phyloP scores from a whole-genome alignment of 257 asterid genomes.

The Nicotiana obtusifolia region DNA sequence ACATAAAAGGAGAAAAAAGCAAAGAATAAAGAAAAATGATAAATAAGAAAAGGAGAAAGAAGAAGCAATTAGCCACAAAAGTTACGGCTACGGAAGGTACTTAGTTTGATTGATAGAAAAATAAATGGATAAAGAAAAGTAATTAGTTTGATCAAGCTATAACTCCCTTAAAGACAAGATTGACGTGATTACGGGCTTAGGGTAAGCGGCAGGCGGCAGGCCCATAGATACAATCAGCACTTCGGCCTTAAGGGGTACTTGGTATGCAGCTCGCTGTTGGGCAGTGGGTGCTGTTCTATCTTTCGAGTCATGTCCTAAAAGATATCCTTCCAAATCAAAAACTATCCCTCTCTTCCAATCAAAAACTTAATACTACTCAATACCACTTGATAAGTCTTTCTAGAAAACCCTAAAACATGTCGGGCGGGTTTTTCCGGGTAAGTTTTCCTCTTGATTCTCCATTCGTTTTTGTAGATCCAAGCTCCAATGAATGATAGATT shows the following conservation, averaged over 20 bases:
- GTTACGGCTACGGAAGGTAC: too few relatives aligned
- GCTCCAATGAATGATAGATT: neutral
- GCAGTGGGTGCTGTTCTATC: neutral
- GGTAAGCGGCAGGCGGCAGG: neutral
- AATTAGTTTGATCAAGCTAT: too few relatives aligned
- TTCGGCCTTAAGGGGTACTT: neutral
- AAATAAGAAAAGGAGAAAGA: too few relatives aligned
- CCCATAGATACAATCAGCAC: neutral
- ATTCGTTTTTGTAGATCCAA: neutral
- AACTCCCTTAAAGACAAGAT: neutral
- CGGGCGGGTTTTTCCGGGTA: slow-evolving; percentile 97
- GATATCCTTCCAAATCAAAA: neutral
- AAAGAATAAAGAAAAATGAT: too few relatives aligned
- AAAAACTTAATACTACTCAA: neutral
- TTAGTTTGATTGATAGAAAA: too few relatives aligned
- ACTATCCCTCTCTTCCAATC: neutral
- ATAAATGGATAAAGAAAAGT: too few relatives aligned
- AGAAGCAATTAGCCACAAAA: too few relatives aligned
- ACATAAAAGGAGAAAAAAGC: too few relatives aligned
- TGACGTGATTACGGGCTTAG: neutral
- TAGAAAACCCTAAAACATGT: slow-evolving; percentile 75
- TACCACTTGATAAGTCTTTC: neutral
- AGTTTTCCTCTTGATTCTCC: neutral
- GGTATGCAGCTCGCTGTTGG: neutral
- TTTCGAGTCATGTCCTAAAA: neutral